Percentiles rank a stretch among this genome's conserved stretches.
Conservation (phyloP, 2,329 filamentous ascomycete genomes). For the Clonostachys rhizophaga region DNA sequence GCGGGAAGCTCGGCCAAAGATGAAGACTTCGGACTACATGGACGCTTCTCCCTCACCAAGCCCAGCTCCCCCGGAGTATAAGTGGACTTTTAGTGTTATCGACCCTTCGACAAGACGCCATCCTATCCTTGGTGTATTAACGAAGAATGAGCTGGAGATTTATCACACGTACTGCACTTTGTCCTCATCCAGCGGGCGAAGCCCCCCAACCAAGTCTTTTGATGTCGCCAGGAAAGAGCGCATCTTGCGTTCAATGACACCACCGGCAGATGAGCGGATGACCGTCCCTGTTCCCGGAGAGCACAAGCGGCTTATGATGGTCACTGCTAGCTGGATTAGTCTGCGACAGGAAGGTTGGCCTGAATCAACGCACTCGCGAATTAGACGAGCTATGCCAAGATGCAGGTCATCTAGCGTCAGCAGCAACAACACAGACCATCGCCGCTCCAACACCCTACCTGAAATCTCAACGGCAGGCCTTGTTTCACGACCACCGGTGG, state of each 20-base stretch:
- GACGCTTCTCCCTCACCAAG: slow-evolving; percentile 9
- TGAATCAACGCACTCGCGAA: slow-evolving; percentile 2
- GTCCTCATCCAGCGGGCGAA: slow-evolving; percentile 40
- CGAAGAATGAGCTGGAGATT: slow-evolving; percentile 59
- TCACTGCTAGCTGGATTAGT: slow-evolving; percentile 29
- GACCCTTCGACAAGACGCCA: slow-evolving; percentile 65
- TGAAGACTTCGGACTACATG: slow-evolving; percentile 7
- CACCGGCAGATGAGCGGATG: slow-evolving; percentile 14
- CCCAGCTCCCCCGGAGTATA: slow-evolving; percentile 33
- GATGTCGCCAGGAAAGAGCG: slow-evolving; percentile 4
- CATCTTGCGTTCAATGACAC: neutral
- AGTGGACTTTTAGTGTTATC: slow-evolving; percentile 75
- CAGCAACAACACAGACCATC: too few species aligned
- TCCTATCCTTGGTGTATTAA: slow-evolving; percentile 68
- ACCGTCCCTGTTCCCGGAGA: slow-evolving; percentile 21
- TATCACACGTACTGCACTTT: slow-evolving; percentile 62
- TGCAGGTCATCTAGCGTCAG: too few species aligned
- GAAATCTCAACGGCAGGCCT: too few species aligned
- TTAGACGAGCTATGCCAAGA: neutral
- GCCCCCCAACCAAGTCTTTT: slow-evolving; percentile 36
- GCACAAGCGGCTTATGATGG: slow-evolving; percentile 28
- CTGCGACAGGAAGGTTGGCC: slow-evolving; percentile 28
- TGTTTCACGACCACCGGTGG: too few species aligned
- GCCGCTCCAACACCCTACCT: too few species aligned
- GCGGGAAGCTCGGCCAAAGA: slow-evolving; percentile 18